Base-by-base conservation (phyloP, 306 rosid species). In the Mimosa bimucronata region DNA sequence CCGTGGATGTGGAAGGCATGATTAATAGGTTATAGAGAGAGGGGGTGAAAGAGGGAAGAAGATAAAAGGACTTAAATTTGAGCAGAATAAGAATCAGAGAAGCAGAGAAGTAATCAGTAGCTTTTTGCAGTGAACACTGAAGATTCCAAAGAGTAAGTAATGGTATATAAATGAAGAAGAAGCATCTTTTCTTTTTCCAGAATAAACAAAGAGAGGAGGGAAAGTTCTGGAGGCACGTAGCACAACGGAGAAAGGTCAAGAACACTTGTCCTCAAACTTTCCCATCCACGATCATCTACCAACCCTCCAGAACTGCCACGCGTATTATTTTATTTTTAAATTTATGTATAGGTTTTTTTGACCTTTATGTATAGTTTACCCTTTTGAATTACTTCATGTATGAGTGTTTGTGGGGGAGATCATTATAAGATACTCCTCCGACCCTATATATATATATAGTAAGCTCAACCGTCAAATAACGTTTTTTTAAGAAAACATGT, bases 1-100 rank as follows among this genome's bases (percentile, higher is more conserved):
- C 99, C 92, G 76, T 69, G 23, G 86, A 84, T 81, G 83, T 81
- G 50, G 82, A 79, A 62, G 87, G 81, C 94, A 88, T 87, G 81
- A 73, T 73, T 71, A 74, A 7, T 4, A 21, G 66, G 38, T 3
- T 3, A 34, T 0, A 34, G 38, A 34, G 37, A 34, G 37, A 34
- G 37, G 5, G 21, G 52, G 38, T 21, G 25, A 52, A n/a, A 10
- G 11, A 72, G 8, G 18, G 4, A 3, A 6, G 18, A 46, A 7
- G 1, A 45, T 11, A 6, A 37, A 6, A 9, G 15, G 21, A 34
- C 13, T 64, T 26, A 11, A 62, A 1, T 34, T 28, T 7, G 19
- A 28, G 68, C 0, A 21, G 62, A 15, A 16, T 6, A 48, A 16
- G 57, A 4, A 28, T 28, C 67, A 28, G 34, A 60, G 15, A 60